Base-by-base conservation (phyloP, 345 rosid species). In the Lepidium didymum region DNA sequence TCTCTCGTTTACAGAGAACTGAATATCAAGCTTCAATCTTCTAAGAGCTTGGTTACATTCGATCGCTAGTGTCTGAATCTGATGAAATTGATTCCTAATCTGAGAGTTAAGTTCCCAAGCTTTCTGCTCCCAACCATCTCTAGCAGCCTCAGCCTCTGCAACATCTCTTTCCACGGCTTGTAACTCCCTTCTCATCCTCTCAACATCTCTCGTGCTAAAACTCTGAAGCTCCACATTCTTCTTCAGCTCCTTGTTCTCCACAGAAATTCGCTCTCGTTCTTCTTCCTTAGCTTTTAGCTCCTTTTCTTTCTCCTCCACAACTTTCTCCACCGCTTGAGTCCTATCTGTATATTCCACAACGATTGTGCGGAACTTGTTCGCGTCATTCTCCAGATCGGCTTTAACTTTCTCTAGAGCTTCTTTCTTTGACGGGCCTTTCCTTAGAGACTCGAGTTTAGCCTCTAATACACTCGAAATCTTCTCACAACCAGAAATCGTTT, bases 141-240 rank as follows among this genome's bases (percentile, higher is more conserved):
- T 84, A 5, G 81, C 82, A 35, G 16, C 63, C 51, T 88, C 95
- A 0, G 89, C 85, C 57, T 89, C 91, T 7, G 65, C 74, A 21
- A 84, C 83, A 68, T 87, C 96, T 72, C 92, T 89, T 72, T 94
- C 99, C 65, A 89, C 94, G 0, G 85, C 89, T 65, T 78, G 84
- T 77, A 94, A 72, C 84, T 94, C 97, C 76, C 90, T 89, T 82
- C 77, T 89, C 97, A 94, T 94, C 84, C 97, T 88, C 80, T 94
- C 96, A 0, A 77, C 86, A 67, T 91, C 99, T 70, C 95, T 77
- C 0, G 84, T 69, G 60, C 87, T 94, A 40, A 91, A 73, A 15
- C 82, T 78, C 87, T 89, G 99, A 77, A 77, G 72, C 50, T 85
- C 90, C 62, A 91, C 87, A 34, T 64, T 80, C 78, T 79, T 87